Conservation (phyloP, 2,329 filamentous ascomycete species). For the Sporothrix luriei region DNA sequence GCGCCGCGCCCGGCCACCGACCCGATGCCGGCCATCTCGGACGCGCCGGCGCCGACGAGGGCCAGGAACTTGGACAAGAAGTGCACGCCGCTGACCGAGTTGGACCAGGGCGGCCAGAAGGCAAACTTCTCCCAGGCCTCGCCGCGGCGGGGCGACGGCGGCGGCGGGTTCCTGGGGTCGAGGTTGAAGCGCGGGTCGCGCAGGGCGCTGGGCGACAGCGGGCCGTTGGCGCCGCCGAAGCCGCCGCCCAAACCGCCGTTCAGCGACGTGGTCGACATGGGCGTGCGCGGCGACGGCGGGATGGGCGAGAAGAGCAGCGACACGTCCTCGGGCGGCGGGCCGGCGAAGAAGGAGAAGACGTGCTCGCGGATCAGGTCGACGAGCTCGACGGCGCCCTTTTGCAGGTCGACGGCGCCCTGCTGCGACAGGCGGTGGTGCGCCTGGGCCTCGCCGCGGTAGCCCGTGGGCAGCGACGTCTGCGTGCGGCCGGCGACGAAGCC, state of each 20-base stretch:
- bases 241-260: background rate
- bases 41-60: constrained; percentile 81
- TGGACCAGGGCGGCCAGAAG: constrained; percentile 94
- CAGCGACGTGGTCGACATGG: constrained; percentile 53
- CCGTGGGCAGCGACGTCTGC: constrained; percentile 75
- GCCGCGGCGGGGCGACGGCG: constrained; percentile 74
- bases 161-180: constrained; percentile 74
- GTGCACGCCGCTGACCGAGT: constrained; percentile 87
- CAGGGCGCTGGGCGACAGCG: constrained; percentile 57
- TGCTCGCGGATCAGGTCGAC: constrained; percentile 79
- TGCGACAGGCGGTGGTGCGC: constrained; percentile 78
- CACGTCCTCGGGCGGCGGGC: constrained; percentile 87
- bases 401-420: constrained; percentile 70
- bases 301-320: constrained; percentile 83
- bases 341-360: constrained; percentile 79
- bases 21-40: constrained; percentile 77
- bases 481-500: constrained; percentile 86
- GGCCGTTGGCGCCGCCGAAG: constrained; percentile 37
- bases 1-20: constrained; percentile 56
- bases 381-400: constrained; percentile 78
- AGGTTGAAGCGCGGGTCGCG: constrained; percentile 78
- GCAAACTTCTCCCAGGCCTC: constrained; percentile 92
- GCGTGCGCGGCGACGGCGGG: constrained; percentile 69
- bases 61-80: constrained; percentile 82
- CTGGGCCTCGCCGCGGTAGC: constrained; percentile 78